Base-by-base conservation (phyloP, 805 yeast species). In the Tetrapisispora phaffii region DNA sequence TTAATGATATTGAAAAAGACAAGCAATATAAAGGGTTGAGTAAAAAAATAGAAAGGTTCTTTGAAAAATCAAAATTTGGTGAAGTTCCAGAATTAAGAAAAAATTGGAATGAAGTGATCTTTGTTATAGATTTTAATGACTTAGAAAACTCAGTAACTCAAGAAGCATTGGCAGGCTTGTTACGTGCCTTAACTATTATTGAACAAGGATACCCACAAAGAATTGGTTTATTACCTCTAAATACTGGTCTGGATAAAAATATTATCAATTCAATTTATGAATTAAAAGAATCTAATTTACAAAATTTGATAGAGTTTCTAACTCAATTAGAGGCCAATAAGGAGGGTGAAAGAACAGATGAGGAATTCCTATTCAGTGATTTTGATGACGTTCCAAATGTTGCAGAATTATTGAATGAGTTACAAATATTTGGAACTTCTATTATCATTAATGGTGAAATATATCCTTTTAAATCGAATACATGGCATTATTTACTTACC, bases 1-100 rank as follows among this genome's bases (percentile, higher is more conserved):
- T 90, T 55, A 93, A 90, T 57, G 84, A 93, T 59, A 66, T 90
- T 6, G 94, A 80, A 51, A 57, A 49, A 0, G 95, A 86, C 56
- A 54, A 59, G 0, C 70, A 67, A 28, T 88, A 85, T 56, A 54
- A 60, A 1, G 59, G 65, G 8, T 73, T 73, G 55, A 57, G 76
- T 1, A 57, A 65, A 21, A 69, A 81, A 35, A 59, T 74, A 12
- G 61, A 66, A 8, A 70, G 66, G 0, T 82, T 82, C 55, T 53
- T 75, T 34, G 62, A 66, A n/a, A 60, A 64, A 26, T 58, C 67
- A 7, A 68, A 74, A 32, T 71, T 70, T 26, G 87, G 85, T 8
- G 80, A 77, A 55, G 65, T 86, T 16, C 95, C 95, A 0, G 74
- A 74, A 7, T 72, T 80, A 32, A 71, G 73, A 44, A 87, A 85